Evolutionary conservation across 352 stramenopile species (phyloP).

Genomic region (Phytophthora fragariae): DNA sequence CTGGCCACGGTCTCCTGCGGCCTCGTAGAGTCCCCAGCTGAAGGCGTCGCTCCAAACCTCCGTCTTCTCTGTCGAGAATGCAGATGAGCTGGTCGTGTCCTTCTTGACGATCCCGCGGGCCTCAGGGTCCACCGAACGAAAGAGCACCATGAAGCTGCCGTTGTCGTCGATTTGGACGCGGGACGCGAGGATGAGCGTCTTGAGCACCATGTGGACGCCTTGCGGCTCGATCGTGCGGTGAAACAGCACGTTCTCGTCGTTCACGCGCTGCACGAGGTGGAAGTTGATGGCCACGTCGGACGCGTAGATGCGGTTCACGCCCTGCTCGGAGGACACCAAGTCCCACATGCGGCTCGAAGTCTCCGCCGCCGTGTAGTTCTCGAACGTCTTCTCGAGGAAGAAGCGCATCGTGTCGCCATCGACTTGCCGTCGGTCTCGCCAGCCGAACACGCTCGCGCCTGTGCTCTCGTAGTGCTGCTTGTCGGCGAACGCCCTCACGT

Average conservation of each 20-base stretch:
- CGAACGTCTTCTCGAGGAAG: slow-evolving; percentile 70
- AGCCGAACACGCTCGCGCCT: slow-evolving; percentile 68
- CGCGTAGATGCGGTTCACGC: slow-evolving; percentile 68
- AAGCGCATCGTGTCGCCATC: slow-evolving; percentile 67
- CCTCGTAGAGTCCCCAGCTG: slow-evolving; percentile 72
- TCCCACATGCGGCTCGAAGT: slow-evolving; percentile 62
- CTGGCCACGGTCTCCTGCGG: slow-evolving; percentile 36
- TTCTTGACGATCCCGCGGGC: slow-evolving; percentile 33
- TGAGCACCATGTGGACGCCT: slow-evolving; percentile 53
- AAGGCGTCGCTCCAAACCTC: slow-evolving; percentile 71
- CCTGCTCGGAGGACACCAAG: slow-evolving; percentile 63
- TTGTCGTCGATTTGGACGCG: slow-evolving; percentile 58
- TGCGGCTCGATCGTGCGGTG: slow-evolving; percentile 67
- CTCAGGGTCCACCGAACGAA: slow-evolving; percentile 61
- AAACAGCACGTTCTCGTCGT: slow-evolving; percentile 68
- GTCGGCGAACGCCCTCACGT: slow-evolving; percentile 53
- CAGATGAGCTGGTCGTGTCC: slow-evolving; percentile 13
- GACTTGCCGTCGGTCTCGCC: slow-evolving; percentile 59
- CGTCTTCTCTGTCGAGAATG: slow-evolving; percentile 29
- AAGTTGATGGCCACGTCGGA: slow-evolving; percentile 62
- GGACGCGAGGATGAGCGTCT: slow-evolving; percentile 63
- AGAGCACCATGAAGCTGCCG: slow-evolving; percentile 67
- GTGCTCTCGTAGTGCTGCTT: slow-evolving; percentile 54
- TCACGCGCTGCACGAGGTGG: slow-evolving; percentile 60
- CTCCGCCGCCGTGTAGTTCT: slow-evolving; percentile 42